Percentiles rank a stretch among this genome's conserved stretches.
Evolutionary conservation across 2,329 filamentous ascomycete species (phyloP).

Genomic region (Aspergillus sp.): DNA sequence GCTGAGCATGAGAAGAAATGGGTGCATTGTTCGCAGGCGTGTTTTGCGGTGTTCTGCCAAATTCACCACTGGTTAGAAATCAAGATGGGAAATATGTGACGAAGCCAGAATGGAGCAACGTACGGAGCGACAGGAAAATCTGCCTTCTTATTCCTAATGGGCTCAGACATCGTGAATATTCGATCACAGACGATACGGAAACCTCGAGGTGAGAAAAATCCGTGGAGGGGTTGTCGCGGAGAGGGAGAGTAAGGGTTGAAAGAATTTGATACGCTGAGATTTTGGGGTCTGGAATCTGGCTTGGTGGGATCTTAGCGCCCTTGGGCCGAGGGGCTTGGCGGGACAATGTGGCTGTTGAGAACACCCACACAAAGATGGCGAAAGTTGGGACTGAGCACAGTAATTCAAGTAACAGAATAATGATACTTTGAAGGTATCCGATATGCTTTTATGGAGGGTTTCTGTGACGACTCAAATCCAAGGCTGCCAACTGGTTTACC

Average conservation of each 20-base stretch:
- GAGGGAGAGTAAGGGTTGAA: slow-evolving; percentile 34
- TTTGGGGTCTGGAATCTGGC: slow-evolving; percentile 42
- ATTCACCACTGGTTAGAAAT: slow-evolving; percentile 35
- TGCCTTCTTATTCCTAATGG: slow-evolving; percentile 69
- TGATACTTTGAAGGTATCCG: too few species aligned
- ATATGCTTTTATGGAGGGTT: neutral
- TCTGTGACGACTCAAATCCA: neutral
- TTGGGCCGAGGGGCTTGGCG: slow-evolving; percentile 48
- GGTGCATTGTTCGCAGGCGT: slow-evolving; percentile 94
- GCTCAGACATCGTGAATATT: slow-evolving; percentile 62
- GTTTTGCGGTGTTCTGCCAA: slow-evolving; percentile 90
- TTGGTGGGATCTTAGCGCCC: slow-evolving; percentile 50
- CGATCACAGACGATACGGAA: slow-evolving; percentile 14
- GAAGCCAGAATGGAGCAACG: slow-evolving; percentile 41
- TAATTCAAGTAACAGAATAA: too few species aligned
- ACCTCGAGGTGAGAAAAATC: slow-evolving; percentile 21
- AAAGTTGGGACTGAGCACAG: neutral
- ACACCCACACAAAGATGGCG: slow-evolving; percentile 27
- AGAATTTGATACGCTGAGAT: slow-evolving; percentile 44
- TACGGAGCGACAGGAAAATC: slow-evolving; percentile 67
- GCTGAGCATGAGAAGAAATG: slow-evolving; percentile 95
- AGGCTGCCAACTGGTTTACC: neutral
- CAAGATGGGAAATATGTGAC: slow-evolving; percentile 12
- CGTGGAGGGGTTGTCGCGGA: slow-evolving; percentile 29
- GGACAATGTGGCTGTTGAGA: slow-evolving; percentile 40